Conservation (phyloP, 306 rosid species). For the Dicorynia guianensis region DNA sequence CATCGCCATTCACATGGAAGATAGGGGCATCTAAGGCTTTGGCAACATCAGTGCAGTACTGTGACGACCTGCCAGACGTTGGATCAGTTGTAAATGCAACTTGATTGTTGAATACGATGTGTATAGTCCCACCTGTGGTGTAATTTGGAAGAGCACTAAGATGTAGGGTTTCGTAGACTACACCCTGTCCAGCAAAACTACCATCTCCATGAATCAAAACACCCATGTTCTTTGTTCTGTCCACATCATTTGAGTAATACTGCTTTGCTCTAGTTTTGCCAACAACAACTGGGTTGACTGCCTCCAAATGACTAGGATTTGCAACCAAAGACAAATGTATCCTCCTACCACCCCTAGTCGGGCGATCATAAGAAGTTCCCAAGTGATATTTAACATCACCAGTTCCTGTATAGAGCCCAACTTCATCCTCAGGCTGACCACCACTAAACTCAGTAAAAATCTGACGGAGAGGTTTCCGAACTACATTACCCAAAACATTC, state of each 20-base stretch:
- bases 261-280: conserved; percentile 96
- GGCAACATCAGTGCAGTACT: conserved; percentile 91
- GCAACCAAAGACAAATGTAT: conserved; percentile 88
- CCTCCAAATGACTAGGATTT: conserved; percentile 97
- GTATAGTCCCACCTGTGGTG: conserved; percentile 94
- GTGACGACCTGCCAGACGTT: conserved; percentile 80
- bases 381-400: conserved; percentile 97
- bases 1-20: conserved; percentile 86
- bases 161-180: conserved; percentile 93
- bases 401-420: conserved; percentile 91
- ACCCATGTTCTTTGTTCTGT: conserved; percentile 84
- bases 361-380: conserved; percentile 95
- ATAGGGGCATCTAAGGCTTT: conserved; percentile 91
- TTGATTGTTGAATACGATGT: conserved; percentile 88
- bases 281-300: conserved; percentile 87
- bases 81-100: conserved; percentile 98
- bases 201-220: conserved; percentile 95
- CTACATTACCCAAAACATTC: conserved; percentile 92
- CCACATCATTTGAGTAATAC: conserved; percentile 72
- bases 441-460: conserved; percentile 92
- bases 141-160: conserved; percentile 94
- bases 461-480: conserved; percentile 88
- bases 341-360: conserved; percentile 92
- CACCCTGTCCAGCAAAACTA: conserved; percentile 98
- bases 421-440: conserved; percentile 80